phyloP scores from a whole-genome alignment of 1,284 basidiomycete species.

The Moesziomyces parantarcticus region DNA sequence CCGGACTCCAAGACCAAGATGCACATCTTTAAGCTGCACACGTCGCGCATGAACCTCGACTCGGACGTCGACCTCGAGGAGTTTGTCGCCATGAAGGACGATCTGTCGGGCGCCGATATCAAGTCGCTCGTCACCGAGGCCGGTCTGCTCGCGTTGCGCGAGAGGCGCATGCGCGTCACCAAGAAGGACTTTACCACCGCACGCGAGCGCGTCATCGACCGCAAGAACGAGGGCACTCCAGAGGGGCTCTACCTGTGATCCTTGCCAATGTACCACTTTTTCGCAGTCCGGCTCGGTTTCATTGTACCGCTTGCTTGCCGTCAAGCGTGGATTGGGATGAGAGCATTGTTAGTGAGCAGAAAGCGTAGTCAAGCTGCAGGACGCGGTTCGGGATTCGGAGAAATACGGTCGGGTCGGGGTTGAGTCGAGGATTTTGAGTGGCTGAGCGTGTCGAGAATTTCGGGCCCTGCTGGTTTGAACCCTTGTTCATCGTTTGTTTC shows the following conservation, averaged over 20 bases:
- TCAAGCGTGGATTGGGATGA: no score
- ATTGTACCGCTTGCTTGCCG: no score
- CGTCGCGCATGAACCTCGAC: slow-evolving; percentile 90
- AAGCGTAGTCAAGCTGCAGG: no score
- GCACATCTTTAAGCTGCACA: slow-evolving; percentile 98
- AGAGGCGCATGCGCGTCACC: slow-evolving; percentile 95
- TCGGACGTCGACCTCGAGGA: slow-evolving; percentile 96
- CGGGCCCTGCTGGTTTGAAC: neutral
- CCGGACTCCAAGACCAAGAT: slow-evolving; percentile 68
- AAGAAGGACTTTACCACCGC: slow-evolving; percentile 72
- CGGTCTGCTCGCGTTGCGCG: slow-evolving; percentile 89
- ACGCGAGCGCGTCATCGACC: slow-evolving; percentile 64
- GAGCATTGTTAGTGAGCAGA: no score
- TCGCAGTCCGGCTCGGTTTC: no score
- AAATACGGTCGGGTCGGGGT: neutral
- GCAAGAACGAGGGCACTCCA: slow-evolving; percentile 65
- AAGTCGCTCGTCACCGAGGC: slow-evolving; percentile 82
- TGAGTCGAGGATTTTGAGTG: neutral
- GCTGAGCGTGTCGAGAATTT: slow-evolving; percentile 5
- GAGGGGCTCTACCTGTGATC: slow-evolving; percentile 58
- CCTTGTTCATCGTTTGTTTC: no score
- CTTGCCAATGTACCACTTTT: slow-evolving; percentile 1
- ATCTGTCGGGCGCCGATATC: slow-evolving; percentile 96
- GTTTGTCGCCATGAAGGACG: slow-evolving; percentile 95
- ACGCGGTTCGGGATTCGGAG: slow-evolving; percentile 9